phyloP scores from a whole-genome alignment of 495 filamentous ascomycete species.

The Annulohypoxylon bovei region DNA sequence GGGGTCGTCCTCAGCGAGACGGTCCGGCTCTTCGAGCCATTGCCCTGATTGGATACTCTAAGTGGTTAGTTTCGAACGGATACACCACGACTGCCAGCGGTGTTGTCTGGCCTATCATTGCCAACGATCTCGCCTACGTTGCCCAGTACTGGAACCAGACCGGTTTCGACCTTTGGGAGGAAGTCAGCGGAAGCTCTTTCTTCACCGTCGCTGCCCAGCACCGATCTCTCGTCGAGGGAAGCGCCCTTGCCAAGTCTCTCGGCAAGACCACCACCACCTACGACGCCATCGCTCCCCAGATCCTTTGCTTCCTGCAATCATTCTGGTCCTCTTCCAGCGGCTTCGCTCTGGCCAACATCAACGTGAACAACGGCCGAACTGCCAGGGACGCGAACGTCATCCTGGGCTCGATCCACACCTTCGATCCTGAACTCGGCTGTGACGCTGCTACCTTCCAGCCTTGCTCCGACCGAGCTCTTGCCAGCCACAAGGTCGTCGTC shows the following conservation, averaged over 20 bases:
- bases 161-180: conserved; percentile 79
- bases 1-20: conserved; percentile 78
- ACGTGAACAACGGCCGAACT: conserved; percentile 58
- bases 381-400: conserved; percentile 72
- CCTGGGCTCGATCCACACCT: conserved; percentile 70
- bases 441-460: conserved; percentile 69
- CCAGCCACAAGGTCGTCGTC: conserved; percentile 71
- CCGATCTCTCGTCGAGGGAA: conserved; percentile 70
- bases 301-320: conserved; percentile 68
- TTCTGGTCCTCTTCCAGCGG: conserved; percentile 69
- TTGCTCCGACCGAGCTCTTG: conserved; percentile 68
- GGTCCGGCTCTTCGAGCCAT: conserved; percentile 76
- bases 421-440: conserved; percentile 68
- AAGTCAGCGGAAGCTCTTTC: conserved; percentile 70
- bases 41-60: conserved; percentile 60
- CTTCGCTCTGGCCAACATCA: conserved; percentile 67
- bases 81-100: conserved; percentile 51
- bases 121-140: conserved; percentile 75
- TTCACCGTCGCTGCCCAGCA: conserved; percentile 58
- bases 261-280: conserved; percentile 57
- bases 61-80: conserved; percentile 60
- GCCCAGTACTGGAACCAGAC: conserved; percentile 76
- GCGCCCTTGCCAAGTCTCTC: conserved; percentile 61
- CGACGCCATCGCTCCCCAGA: conserved; percentile 65
- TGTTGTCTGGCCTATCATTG: conserved; percentile 69